Evolutionary conservation across 2,329 filamentous ascomycete genomes (phyloP), one percentile per base, ranked within the genome.

Genomic region (Paraphoma chrysanthemicola): DNA sequence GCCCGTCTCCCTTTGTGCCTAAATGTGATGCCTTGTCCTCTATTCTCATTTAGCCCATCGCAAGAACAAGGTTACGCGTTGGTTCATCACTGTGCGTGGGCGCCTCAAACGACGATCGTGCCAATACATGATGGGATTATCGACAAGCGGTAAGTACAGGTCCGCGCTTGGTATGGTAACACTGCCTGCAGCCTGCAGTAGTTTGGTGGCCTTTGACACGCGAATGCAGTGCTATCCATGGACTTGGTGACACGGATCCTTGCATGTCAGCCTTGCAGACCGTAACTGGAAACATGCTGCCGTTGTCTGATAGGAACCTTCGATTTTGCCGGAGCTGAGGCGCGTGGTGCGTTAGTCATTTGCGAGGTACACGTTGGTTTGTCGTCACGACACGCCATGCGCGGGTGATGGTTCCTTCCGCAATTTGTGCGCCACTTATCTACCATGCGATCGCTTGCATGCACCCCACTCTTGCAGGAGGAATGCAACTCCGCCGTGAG

Each of bases 201-300:
- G 42, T 52, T 36, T 44, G 45, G 51, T 47, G 49, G 44, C 41
- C 4, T 48, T 45, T n/a, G 36, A 51, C 55, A 57, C 51, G 56
- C 54, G 49, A 63, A 47, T 50, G 57, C 55, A 56, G 48, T 50
- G 42, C 51, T 45, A 58, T 51, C 57, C 62, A 63, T 51, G 56
- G 48, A 47, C 16, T 46, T 61, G 60, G 60, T 23, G 55, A 50
- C 43, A 39, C 29, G 41, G 43, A 51, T 53, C 49, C 53, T 54
- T 60, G 59, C 57, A 58, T 30, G 42, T 59, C 59, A 65, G 62
- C 62, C 62, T 61, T 60, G 62, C 54, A 29, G 33, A 59, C 44
- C 48, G 33, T 38, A 56, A 51, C 14, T 36, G 12, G 16, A 49
- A n/a, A 17, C n/a, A 41, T 49, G 43, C 46, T 46, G 43, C 46